These are phyloP conservation scores for Lentinus tigrinus DNA, from an alignment of 768 basidiomycete species.

Conservation along the genomic window DNA sequence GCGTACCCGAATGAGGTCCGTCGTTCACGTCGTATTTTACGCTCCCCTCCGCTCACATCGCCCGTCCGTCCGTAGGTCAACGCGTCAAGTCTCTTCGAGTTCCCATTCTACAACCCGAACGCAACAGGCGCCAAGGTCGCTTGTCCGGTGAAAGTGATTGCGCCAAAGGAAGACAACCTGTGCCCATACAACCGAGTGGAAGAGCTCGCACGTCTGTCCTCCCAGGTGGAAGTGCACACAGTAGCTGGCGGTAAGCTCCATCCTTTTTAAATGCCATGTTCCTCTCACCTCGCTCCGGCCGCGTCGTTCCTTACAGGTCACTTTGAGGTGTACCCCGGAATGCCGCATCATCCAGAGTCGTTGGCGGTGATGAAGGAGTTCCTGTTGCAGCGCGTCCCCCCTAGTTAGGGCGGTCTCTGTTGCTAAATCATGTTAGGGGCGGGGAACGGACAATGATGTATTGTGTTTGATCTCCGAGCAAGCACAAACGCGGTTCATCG, in stretches of 20 bases:
- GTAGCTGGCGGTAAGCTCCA: slow-evolving; percentile 7
- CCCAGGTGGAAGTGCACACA: background rate
- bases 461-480: no score
- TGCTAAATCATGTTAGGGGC: no score
- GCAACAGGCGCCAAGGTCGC: slow-evolving; percentile 4
- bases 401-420: no score
- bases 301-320: slow-evolving; percentile 1
- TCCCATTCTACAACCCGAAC: slow-evolving; percentile 11
- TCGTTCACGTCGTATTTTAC: background rate
- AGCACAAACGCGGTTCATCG: no score
- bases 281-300: background rate
- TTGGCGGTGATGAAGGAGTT: slow-evolving; percentile 7
- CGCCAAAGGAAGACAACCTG: slow-evolving; percentile 9
- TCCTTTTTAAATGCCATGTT: background rate
- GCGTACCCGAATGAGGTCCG: slow-evolving; percentile 15
- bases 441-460: no score
- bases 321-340: slow-evolving; percentile 12
- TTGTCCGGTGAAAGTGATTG: slow-evolving; percentile 12
- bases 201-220: background rate
- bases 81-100: slow-evolving; percentile 15
- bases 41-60: no score
- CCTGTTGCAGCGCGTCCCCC: background rate
- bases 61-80: background rate
- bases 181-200: background rate
- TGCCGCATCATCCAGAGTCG: background rate